Base-by-base conservation (phyloP, 208 protist species). In the Trypanosomatidae sp. region DNA sequence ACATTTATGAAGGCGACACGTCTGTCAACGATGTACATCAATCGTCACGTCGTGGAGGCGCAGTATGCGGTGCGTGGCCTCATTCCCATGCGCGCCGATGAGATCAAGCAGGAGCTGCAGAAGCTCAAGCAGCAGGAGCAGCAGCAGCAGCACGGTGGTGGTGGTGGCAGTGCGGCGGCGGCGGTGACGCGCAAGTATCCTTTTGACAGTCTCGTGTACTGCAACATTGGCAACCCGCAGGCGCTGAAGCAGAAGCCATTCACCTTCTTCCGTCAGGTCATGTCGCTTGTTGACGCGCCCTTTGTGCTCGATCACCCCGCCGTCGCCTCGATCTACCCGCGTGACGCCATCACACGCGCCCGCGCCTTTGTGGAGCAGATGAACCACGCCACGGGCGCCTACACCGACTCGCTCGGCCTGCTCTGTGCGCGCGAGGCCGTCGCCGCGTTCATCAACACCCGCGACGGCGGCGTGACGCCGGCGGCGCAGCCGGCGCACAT, bases 171-270 rank as follows among this genome's bases (percentile, higher is more conserved):
- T n/a, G n/a, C n/a, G n/a, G n/a, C n/a, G n/a, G 60, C 64, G 6
- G 47, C 38, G 6, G 74, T 65, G 42, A 55, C 39, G 39, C 45
- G 25, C 8, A 57, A 49, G 11, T 68, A 87, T 48, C 49, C 67
- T 5, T 94, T 94, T 57, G 2, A 68, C 19, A 56, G 88, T 28
- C 63, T 99, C 13, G 73, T 99, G 39, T 91, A 86, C 56, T 99
- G 97, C 75, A 99, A 99, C 76, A 99, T 99, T 65, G 98, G 97
- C 49, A 99, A 99, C 67, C 98, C 97, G 27, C 96, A 99, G 64
- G 63, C 73, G 54, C 63, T 99, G 11, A 51, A 85, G 16, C 97
- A 99, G 71, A 68, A 88, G 61, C 96, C 96, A 13, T 54, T 99
- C 6, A 97, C 97, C 7, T 99, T 98, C 66, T 73, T 73, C 56